These are phyloP conservation scores for Xylariaceae sp. DNA, from an alignment of 2,329 filamentous ascomycete species.

Conservation along the genomic window DNA sequence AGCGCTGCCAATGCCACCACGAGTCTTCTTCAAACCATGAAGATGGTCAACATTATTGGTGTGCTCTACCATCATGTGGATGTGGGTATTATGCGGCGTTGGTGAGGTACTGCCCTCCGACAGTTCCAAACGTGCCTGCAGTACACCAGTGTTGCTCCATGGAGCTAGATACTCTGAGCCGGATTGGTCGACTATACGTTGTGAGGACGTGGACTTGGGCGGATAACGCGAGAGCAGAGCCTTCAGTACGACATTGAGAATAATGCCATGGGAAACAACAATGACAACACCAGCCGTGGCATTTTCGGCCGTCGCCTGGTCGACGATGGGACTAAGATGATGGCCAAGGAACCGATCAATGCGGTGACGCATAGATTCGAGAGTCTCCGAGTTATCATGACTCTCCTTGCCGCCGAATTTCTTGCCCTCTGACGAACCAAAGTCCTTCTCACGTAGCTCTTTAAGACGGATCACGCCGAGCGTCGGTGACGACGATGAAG, in stretches of 20 bases:
- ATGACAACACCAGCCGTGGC: constrained; percentile 60
- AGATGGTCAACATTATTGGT: constrained; percentile 71
- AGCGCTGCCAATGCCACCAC: constrained; percentile 75
- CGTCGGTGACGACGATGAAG: background rate
- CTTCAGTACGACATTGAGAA: constrained; percentile 64
- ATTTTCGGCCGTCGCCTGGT: constrained; percentile 28
- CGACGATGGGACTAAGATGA: constrained; percentile 54
- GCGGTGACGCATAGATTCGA: constrained; percentile 59
- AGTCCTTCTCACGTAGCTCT: constrained; percentile 66
- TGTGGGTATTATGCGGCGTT: constrained; percentile 21
- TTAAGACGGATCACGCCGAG: constrained; percentile 37
- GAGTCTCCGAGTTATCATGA: constrained; percentile 56
- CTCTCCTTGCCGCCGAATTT: constrained; percentile 41
- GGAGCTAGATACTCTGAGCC: constrained; percentile 28
- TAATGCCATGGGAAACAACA: constrained; percentile 77
- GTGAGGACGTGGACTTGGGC: background rate
- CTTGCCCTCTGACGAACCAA: constrained; percentile 64
- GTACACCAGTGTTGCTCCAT: constrained; percentile 48
- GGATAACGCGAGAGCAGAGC: constrained; percentile 53
- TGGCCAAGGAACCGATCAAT: constrained; percentile 60
- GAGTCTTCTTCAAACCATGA: constrained; percentile 66
- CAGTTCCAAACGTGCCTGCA: constrained; percentile 24
- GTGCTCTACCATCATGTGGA: constrained; percentile 44
- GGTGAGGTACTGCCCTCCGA: background rate
- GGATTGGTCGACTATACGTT: constrained; percentile 3